These are phyloP conservation scores for Sicyos edulis DNA, from an alignment of 306 rosid species.

Conservation along the genomic window DNA sequence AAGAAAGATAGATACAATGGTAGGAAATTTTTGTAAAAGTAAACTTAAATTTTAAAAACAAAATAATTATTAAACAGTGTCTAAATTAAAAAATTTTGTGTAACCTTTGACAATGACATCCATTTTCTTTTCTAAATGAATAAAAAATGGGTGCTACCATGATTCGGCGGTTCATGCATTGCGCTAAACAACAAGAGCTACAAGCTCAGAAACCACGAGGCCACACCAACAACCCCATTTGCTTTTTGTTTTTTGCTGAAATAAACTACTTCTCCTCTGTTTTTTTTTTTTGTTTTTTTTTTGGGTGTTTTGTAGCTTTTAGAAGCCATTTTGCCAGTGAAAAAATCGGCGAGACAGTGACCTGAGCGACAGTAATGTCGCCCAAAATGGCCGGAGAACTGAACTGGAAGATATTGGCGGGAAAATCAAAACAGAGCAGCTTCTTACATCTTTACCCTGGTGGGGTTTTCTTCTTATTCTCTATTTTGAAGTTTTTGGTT, in stretches of 20 bases:
- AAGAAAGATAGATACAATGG: too few relatives aligned
- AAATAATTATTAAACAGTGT: too few relatives aligned
- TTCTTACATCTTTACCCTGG: slow-evolving; percentile 46
- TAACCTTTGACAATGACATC: too few relatives aligned
- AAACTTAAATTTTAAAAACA: too few relatives aligned
- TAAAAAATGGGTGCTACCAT: neutral
- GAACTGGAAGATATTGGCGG: too few relatives aligned
- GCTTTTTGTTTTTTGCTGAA: neutral
- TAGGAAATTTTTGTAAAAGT: too few relatives aligned
- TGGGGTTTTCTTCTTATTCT: slow-evolving; percentile 22
- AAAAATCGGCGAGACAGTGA: neutral
- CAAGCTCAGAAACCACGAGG: neutral
- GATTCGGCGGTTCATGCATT: neutral
- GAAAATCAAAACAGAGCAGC: slow-evolving; percentile 36
- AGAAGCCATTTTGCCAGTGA: neutral
- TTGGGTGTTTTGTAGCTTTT: neutral
- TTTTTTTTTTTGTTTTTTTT: neutral
- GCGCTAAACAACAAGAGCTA: neutral
- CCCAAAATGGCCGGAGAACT: slow-evolving; percentile 42
- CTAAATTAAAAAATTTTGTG: too few relatives aligned
- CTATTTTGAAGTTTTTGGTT: neutral
- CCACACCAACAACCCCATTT: neutral
- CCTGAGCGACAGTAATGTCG: neutral
- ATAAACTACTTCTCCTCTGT: neutral
- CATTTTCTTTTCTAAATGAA: too few relatives aligned